Percentiles rank a stretch among this genome's conserved stretches.
phyloP scores from a whole-genome alignment of 176 grass and related monocot species.

The Dendrocalamus sinicus region DNA sequence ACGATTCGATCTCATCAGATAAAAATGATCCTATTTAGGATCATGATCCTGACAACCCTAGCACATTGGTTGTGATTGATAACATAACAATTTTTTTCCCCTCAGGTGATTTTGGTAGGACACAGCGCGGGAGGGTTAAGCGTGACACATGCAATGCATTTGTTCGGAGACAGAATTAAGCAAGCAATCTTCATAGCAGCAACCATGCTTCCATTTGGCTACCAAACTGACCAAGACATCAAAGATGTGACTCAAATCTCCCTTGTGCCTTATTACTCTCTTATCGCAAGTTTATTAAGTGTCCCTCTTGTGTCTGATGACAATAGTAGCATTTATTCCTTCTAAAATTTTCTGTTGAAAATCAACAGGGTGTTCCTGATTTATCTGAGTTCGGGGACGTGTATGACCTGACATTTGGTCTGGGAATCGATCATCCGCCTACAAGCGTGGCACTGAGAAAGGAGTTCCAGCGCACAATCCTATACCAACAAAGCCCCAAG shows the following conservation, averaged over 20 bases:
- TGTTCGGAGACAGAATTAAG: slow-evolving; percentile 51
- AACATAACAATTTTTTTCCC: background rate
- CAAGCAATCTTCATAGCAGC: slow-evolving; percentile 58
- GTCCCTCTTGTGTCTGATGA: background rate
- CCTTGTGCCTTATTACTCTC: background rate
- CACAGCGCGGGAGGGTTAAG: slow-evolving; percentile 58
- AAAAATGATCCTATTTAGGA: no score
- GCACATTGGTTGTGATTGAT: background rate
- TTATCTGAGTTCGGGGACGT: slow-evolving; percentile 49
- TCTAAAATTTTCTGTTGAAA: background rate
- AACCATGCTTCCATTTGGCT: slow-evolving; percentile 65
- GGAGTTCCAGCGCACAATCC: slow-evolving; percentile 46
- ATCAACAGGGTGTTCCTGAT: slow-evolving; percentile 52
- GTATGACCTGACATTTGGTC: slow-evolving; percentile 38
- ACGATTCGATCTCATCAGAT: no score
- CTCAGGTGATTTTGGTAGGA: slow-evolving; percentile 51
- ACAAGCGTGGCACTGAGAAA: slow-evolving; percentile 31
- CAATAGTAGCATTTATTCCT: background rate
- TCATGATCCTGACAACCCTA: no score
- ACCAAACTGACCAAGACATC: slow-evolving; percentile 42
- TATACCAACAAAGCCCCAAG: slow-evolving; percentile 41
- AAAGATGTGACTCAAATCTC: slow-evolving; percentile 43
- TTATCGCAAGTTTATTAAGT: background rate
- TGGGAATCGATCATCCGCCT: slow-evolving; percentile 40
- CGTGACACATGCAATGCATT: slow-evolving; percentile 47